These are phyloP conservation scores for Trichothecium roseum DNA, from an alignment of 2,329 filamentous ascomycete species.

Conservation along the genomic window DNA sequence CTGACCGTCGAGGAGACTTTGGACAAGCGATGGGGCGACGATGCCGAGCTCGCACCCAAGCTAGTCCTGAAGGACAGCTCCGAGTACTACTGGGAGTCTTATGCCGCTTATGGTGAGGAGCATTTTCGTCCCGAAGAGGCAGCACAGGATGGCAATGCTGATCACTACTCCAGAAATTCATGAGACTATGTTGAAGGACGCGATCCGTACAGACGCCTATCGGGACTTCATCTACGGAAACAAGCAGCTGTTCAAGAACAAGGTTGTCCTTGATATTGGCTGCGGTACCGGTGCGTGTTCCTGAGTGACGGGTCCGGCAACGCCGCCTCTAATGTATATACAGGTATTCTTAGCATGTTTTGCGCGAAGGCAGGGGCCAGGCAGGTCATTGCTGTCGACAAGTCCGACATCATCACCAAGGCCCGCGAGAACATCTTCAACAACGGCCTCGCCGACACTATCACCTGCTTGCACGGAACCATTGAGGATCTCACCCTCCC, in stretches of 20 bases:
- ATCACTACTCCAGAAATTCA: conserved; percentile 57
- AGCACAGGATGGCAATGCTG: conserved; percentile 1
- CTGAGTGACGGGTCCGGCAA: too few species aligned
- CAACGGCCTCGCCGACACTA: conserved; percentile 63
- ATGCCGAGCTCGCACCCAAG: conserved; percentile 27
- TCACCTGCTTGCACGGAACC: conserved; percentile 74
- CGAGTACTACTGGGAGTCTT: conserved; percentile 50
- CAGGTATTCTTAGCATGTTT: conserved; percentile 86
- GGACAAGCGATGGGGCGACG: conserved; percentile 52
- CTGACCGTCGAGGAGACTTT: conserved; percentile 56
- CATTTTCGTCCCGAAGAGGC: neutral
- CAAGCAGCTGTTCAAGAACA: conserved; percentile 76
- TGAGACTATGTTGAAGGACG: conserved; percentile 90
- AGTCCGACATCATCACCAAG: conserved; percentile 80
- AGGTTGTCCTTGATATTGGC: conserved; percentile 82
- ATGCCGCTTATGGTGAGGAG: conserved; percentile 45
- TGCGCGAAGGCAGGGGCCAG: conserved; percentile 82
- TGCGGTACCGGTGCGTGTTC: conserved; percentile 54
- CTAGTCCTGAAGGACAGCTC: conserved; percentile 16
- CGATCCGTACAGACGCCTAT: conserved; percentile 80
- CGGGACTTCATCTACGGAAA: conserved; percentile 92
- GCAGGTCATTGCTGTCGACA: conserved; percentile 83
- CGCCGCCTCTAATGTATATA: neutral
- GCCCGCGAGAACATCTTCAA: conserved; percentile 75
- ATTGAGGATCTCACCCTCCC: conserved; percentile 79